These are phyloP conservation scores for Phlyctochytrium arcticum DNA, from an alignment of 192 early-diverging fungal genomes.

Conservation along the genomic window DNA sequence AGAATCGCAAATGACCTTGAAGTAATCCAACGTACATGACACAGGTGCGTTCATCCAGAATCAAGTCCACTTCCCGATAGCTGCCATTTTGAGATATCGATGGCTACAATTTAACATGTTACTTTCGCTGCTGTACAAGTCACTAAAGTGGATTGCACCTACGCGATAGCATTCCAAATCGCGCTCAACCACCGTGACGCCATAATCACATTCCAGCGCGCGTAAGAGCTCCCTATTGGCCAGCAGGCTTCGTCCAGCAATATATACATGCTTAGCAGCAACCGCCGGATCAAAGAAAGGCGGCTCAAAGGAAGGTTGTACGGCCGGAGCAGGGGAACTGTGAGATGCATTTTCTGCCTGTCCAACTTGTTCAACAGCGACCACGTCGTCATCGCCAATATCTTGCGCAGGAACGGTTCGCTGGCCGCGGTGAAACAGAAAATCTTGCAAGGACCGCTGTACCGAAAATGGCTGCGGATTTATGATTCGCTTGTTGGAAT, in stretches of 20 bases:
- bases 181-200: slow-evolving; percentile 25
- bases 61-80: slow-evolving; percentile 23
- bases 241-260: slow-evolving; percentile 14
- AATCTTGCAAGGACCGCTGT: slow-evolving; percentile 2
- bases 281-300: not conserved
- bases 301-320: not conserved
- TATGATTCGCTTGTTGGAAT: no score
- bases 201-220: not conserved
- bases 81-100: no score
- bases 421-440: slow-evolving; percentile 7
- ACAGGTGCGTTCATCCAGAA: slow-evolving; percentile 31
- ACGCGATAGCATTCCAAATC: slow-evolving; percentile 1
- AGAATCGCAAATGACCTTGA: not conserved
- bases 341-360: not conserved
- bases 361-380: not conserved
- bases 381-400: not conserved
- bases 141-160: not conserved
- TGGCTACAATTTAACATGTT: no score
- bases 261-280: slow-evolving; percentile 16
- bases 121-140: not conserved
- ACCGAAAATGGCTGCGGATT: not conserved
- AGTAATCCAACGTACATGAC: slow-evolving; percentile 17
- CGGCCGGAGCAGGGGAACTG: not conserved
- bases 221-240: slow-evolving; percentile 3
- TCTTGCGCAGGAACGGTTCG: not conserved